Percentiles rank a stretch among this genome's conserved stretches.
Evolutionary conservation across 2,329 filamentous ascomycete genomes (phyloP).

Genomic region (Fusarium abutilonis): DNA sequence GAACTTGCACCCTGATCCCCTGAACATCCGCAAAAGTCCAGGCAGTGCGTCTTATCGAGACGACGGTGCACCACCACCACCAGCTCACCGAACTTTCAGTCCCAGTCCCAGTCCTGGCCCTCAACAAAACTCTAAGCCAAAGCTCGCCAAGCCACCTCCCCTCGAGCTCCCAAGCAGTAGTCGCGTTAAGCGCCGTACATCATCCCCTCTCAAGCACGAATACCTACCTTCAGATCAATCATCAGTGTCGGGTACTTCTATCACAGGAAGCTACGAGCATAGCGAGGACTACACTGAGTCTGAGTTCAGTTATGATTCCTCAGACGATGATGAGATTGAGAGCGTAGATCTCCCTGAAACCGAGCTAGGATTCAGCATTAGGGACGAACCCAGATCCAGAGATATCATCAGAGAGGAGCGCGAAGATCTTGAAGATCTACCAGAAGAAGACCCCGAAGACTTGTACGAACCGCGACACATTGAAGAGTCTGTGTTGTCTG

Average conservation of each 20-base stretch:
- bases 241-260: constrained; percentile 68
- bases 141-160: constrained; percentile 55
- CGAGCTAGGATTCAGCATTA: constrained; percentile 67
- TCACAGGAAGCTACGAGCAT: constrained; percentile 62
- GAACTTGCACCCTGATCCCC: constrained; percentile 52
- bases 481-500: constrained; percentile 56
- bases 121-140: constrained; percentile 44
- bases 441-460: constrained; percentile 27
- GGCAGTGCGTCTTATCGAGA: constrained; percentile 55
- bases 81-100: constrained; percentile 59
- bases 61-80: constrained; percentile 66
- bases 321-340: constrained; percentile 67
- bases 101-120: constrained; percentile 45
- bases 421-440: constrained; percentile 50
- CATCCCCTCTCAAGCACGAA: constrained; percentile 96
- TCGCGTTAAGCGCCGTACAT: constrained; percentile 75
- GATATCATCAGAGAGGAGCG: constrained; percentile 37
- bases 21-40: constrained; percentile 48
- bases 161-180: constrained; percentile 56
- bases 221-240: constrained; percentile 84
- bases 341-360: constrained; percentile 69
- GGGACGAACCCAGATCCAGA: constrained; percentile 60
- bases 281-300: constrained; percentile 58
- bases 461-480: constrained; percentile 37
- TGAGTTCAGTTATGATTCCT: constrained; percentile 59